Conservation (phyloP, 495 filamentous ascomycete species). For the Thermothielavioides terrestris region DNA sequence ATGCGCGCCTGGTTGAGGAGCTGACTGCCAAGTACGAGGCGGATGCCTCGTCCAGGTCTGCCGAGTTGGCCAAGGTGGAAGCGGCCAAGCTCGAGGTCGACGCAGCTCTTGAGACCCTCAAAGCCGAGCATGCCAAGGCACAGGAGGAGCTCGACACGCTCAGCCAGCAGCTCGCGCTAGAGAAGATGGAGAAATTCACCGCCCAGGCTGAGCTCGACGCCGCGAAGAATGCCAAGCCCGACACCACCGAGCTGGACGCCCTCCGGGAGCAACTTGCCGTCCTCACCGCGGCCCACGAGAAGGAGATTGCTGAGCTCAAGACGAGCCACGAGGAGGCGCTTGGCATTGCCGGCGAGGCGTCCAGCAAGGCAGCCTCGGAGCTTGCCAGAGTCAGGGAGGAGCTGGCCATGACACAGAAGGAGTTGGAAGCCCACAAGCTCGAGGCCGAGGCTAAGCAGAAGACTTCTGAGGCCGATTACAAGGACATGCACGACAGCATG, state of each 20-base stretch:
- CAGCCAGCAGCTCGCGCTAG: slow-evolving; percentile 40
- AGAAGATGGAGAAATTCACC: slow-evolving; percentile 48
- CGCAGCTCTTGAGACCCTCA: slow-evolving; percentile 14
- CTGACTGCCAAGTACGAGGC: slow-evolving; percentile 33
- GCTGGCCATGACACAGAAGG: slow-evolving; percentile 33
- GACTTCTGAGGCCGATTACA: slow-evolving; percentile 45
- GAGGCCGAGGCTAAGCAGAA: slow-evolving; percentile 35
- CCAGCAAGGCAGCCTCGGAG: slow-evolving; percentile 29
- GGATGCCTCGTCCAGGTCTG: slow-evolving; percentile 5
- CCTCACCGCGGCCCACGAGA: slow-evolving; percentile 14
- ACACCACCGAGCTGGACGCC: slow-evolving; percentile 37
- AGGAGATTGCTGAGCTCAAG: slow-evolving; percentile 24
- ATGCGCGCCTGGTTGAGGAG: slow-evolving; percentile 34
- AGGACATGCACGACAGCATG: slow-evolving; percentile 49
- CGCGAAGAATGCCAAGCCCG: slow-evolving; percentile 41
- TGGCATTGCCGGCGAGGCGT: slow-evolving; percentile 17
- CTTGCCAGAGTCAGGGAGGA: slow-evolving; percentile 29
- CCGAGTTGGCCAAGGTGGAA: slow-evolving; percentile 18
- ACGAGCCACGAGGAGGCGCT: slow-evolving; percentile 29
- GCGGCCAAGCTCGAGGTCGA: slow-evolving; percentile 18
- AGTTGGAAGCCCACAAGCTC: slow-evolving; percentile 37
- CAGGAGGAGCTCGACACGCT: slow-evolving; percentile 37
- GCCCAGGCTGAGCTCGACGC: slow-evolving; percentile 48
- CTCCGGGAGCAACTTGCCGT: slow-evolving; percentile 34
- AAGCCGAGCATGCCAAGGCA: slow-evolving; percentile 29